Evolutionary conservation across 805 yeast species (phyloP), one percentile per base, ranked within the genome.

Genomic region (Yarrowia yakushimensis): DNA sequence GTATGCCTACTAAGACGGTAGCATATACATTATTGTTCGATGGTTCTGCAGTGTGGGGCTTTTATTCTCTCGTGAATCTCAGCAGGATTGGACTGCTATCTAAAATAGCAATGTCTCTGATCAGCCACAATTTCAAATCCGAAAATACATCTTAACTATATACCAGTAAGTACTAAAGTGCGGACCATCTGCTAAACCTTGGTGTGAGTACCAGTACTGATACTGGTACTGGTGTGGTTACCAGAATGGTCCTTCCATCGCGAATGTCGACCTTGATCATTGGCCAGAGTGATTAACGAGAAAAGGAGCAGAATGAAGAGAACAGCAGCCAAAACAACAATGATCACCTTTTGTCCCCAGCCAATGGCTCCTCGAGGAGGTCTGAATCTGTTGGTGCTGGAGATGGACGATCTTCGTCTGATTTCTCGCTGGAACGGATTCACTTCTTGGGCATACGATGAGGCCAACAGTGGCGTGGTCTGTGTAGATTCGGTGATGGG

Each of bases 341-440:
- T 52, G 33, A 52, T 43, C 12, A 43, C 34, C 15, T 52, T 52
- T 17, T 52, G 59, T 33, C 43, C 34, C 59, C 59, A 52, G 27
- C 59, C 59, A 12, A 52, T 15, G 30, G 57, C 57, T 7, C 23
- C 23, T 34, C 59, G 43, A 12, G 33, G 42, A 25, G 59, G 59
- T 34, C 59, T 23, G 33, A 25, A 52, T 23, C 59, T n/a, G 28
- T 52, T 52, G 3, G 42, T 33, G 15, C 43, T 34, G 8, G 59
- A 52, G 13, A 52, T 43, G 6, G 59, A 52, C n/a, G 61, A 55
- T 39, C 61, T 39, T 28, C 61, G 61, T n/a, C 61, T n/a, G 31
- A 55, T 55, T 55, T 55, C 61, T 2, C 61, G 46, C 22, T 55
- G 61, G 23, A 55, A 39, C 2, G 61, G 61, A 30, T 55, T 55